Percentiles rank a stretch among this genome's conserved stretches.
Conservation (phyloP, 164 flowering plant species). For the Piper betle region DNA sequence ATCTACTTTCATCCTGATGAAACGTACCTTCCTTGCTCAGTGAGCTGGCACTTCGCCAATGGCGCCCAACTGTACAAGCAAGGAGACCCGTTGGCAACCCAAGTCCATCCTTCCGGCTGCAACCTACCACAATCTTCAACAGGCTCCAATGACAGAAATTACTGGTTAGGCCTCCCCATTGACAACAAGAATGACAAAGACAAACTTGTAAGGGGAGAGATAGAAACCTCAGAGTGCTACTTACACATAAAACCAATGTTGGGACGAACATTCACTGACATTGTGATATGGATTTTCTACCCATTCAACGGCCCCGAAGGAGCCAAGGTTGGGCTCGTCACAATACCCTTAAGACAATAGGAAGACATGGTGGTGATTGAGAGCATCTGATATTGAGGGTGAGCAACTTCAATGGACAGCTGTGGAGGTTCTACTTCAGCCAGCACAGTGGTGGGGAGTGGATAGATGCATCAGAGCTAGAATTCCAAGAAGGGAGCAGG, state of each 20-base stretch:
- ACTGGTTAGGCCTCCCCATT: conserved; percentile 72
- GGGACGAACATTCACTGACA: conserved; percentile 60
- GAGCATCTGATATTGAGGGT: conserved; percentile 45
- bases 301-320: conserved; percentile 59
- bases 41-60: conserved; percentile 60
- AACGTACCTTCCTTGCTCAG: conserved; percentile 56
- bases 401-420: conserved; percentile 44
- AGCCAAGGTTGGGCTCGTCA: conserved; percentile 25
- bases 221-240: conserved; percentile 35
- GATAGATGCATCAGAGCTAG: conserved; percentile 28
- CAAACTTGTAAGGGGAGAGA: conserved; percentile 48
- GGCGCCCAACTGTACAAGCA: conserved; percentile 46
- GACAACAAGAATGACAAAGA: conserved; percentile 24
- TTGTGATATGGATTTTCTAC: conserved; percentile 65
- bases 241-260: conserved; percentile 64
- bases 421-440: conserved; percentile 25
- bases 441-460: conserved; percentile 34
- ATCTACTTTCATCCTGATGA: conserved; percentile 77
- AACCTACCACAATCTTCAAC: conserved; percentile 58
- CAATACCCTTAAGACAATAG: conserved; percentile 27
- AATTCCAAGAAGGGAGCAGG: conserved; percentile 29
- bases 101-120: conserved; percentile 42
- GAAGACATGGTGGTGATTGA: conserved; percentile 59
- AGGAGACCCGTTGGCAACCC: conserved; percentile 35
- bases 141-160: conserved; percentile 51